A percentile compares a stretch with the other conserved stretches of the same genome.
Conservation (phyloP, 345 rosid genomes). For the Aquilaria malaccensis region DNA sequence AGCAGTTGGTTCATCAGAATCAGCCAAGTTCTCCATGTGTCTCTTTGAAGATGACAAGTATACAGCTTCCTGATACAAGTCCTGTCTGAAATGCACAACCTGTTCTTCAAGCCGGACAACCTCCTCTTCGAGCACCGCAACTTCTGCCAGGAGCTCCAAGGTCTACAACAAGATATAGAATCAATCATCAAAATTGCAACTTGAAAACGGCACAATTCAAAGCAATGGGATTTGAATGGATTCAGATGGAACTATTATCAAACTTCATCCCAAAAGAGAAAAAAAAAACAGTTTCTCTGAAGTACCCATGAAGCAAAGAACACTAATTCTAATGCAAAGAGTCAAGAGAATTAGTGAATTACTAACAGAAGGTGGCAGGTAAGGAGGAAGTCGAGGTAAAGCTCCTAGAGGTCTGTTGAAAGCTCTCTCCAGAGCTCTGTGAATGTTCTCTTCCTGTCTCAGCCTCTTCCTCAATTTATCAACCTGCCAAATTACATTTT, state of each 20-base stretch:
- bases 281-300: not conserved
- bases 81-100: slow-evolving; percentile 62
- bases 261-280: too few species aligned
- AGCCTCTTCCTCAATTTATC: slow-evolving; percentile 82
- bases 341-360: slow-evolving; percentile 14
- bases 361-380: slow-evolving; percentile 77
- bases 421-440: slow-evolving; percentile 85
- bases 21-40: slow-evolving; percentile 28
- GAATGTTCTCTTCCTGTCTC: slow-evolving; percentile 74
- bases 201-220: not conserved
- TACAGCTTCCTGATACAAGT: slow-evolving; percentile 67
- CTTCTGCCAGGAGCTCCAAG: slow-evolving; percentile 87
- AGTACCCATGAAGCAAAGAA: not conserved
- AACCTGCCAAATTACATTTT: slow-evolving; percentile 40
- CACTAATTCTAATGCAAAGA: not conserved
- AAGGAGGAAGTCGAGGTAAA: slow-evolving; percentile 92
- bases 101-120: slow-evolving; percentile 76
- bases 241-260: too few species aligned
- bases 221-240: too few species aligned
- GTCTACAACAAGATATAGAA: slow-evolving; percentile 44
- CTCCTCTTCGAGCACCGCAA: slow-evolving; percentile 93
- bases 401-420: slow-evolving; percentile 81
- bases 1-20: slow-evolving; percentile 16
- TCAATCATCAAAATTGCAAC: slow-evolving; percentile 12
- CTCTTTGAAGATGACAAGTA: slow-evolving; percentile 50